Conservation (phyloP, 140 eudicot species). For the Anethum foeniculum region DNA sequence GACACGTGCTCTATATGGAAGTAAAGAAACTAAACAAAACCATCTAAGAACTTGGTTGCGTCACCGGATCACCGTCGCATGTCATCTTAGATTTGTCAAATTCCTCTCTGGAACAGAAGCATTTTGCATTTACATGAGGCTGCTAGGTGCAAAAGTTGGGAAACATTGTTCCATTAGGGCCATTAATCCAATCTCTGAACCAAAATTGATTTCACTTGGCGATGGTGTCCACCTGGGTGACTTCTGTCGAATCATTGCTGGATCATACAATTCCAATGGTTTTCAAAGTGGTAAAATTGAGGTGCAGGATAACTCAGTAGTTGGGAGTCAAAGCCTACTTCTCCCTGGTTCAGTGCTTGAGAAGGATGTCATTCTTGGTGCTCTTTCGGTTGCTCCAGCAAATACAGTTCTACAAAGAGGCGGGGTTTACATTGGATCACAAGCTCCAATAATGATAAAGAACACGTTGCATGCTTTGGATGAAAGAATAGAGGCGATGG, state of each 20-base stretch:
- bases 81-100: conserved; percentile 66
- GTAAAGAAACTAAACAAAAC: conserved; percentile 24
- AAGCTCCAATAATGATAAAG: conserved; percentile 66
- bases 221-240: conserved; percentile 80
- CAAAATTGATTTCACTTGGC: conserved; percentile 47
- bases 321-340: conserved; percentile 72
- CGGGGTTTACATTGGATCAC: conserved; percentile 71
- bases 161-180: conserved; percentile 70
- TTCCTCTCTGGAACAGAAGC: conserved; percentile 87
- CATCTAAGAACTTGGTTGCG: conserved; percentile 45
- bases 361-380: conserved; percentile 65
- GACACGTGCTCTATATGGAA: conserved; percentile 29
- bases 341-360: conserved; percentile 68
- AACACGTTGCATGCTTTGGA: conserved; percentile 60
- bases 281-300: conserved; percentile 41
- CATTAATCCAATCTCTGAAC: conserved; percentile 68
- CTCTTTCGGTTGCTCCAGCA: conserved; percentile 70
- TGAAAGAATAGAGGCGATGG: conserved; percentile 81
- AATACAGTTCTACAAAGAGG: conserved; percentile 60
- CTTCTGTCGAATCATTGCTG: conserved; percentile 55
- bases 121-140: conserved; percentile 55
- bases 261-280: conserved; percentile 46
- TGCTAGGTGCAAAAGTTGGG: conserved; percentile 73
- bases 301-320: conserved; percentile 52
- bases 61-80: conserved; percentile 49